Base-by-base conservation (phyloP, 257 asterid genomes). In the Solanum rostratum region DNA sequence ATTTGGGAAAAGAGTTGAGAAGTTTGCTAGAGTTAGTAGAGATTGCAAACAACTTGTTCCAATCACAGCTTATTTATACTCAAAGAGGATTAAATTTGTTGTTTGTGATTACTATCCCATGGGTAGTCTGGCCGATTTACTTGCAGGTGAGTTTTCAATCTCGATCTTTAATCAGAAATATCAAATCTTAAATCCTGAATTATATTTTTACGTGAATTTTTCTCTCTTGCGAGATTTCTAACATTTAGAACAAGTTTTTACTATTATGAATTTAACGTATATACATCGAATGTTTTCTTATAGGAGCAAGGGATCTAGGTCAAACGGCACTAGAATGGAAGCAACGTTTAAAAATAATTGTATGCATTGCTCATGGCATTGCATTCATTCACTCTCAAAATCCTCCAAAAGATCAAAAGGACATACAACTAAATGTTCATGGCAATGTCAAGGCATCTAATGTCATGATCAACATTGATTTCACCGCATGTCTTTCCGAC, bases 81-180 rank as follows among this genome's bases (percentile, higher is more conserved):
- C 92, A 2, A 91, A 91, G 91, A 90, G 95, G 91, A 92, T 92
- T 84, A 92, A 92, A 83, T 90, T 92, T 69, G 92, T 87, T 83
- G 92, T 91, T 5, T 87, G 86, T 85, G 87, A 88, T 68, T 91
- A 92, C 69, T 91, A 92, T 85, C 93, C 95, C 65, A 92, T 92
- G 95, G 95, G 95, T 59, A 87, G 90, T 55, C 93, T 92, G 50
- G 92, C 91, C 84, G 92, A 91, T 87, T 82, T 92, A 84, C 95
- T 92, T 82, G 63, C 86, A 33, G 92, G 93, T 91, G 86, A 33
- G 83, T 81, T 55, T 59, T 11, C 24, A 0, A 3, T 57, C 30
- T 3, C 29, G 7, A 9, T 1, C 22, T 54, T 54, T 54, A 54
- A 54, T 19, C 11, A 55, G 2, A 57, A 57, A 12, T 57, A 0